Conservation (phyloP, 2,329 filamentous ascomycete genomes). For the Venturia effusa region DNA sequence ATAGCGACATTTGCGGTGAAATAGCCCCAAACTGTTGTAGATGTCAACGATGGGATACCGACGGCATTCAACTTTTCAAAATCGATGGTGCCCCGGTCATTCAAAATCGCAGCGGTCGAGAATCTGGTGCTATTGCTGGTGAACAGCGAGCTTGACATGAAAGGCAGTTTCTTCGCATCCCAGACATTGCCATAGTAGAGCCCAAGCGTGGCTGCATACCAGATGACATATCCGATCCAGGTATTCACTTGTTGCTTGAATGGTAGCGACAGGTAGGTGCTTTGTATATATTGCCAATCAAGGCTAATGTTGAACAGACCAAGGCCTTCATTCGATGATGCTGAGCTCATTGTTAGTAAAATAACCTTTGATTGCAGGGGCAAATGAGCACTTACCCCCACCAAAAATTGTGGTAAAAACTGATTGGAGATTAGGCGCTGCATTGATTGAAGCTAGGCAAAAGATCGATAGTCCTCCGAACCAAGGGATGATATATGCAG, state of each 20-base stretch:
- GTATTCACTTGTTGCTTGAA: slow-evolving; percentile 5
- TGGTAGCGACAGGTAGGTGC: not conserved
- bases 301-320: slow-evolving; percentile 20
- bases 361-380: too few relatives aligned
- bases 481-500: slow-evolving; percentile 8
- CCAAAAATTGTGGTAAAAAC: slow-evolving; percentile 13
- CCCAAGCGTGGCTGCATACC: slow-evolving; percentile 14
- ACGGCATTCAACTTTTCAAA: not conserved
- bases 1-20: slow-evolving; percentile 4
- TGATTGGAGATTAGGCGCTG: not conserved
- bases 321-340: slow-evolving; percentile 12
- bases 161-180: slow-evolving; percentile 12
- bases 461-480: slow-evolving; percentile 12
- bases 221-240: slow-evolving; percentile 8
- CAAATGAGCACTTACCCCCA: not conserved
- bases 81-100: not conserved
- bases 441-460: slow-evolving; percentile 11
- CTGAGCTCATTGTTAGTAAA: not conserved
- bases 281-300: slow-evolving; percentile 18
- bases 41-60: not conserved
- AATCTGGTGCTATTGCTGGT: not conserved
- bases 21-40: not conserved
- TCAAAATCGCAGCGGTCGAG: not conserved
- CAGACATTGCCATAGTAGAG: slow-evolving; percentile 13
- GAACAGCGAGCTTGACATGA: slow-evolving; percentile 13